A percentile compares a stretch with the other conserved stretches of the same genome.
Evolutionary conservation across 225 moss, liverwort and hornwort genomes (phyloP).

Genomic region (Neckera pumila): DNA sequence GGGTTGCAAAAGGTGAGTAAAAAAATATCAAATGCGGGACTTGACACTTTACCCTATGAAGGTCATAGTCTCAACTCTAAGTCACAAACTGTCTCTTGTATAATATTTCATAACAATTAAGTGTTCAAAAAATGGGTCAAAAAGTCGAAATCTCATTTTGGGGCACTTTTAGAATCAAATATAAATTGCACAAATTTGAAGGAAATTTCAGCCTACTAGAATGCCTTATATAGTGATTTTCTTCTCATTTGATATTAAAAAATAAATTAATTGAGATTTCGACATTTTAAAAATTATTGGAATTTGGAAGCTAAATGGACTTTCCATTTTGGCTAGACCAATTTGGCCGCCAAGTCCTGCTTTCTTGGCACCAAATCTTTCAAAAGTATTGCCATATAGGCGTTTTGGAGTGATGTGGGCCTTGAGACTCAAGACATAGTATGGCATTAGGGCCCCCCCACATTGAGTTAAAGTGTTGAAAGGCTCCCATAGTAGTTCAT

Average conservation of each 20-base stretch:
- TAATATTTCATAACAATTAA: no score
- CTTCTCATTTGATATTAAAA: background rate
- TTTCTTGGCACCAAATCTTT: background rate
- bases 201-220: background rate
- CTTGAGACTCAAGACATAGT: background rate
- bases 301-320: fast-evolving
- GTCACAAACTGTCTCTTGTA: background rate
- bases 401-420: fast-evolving
- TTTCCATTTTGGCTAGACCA: background rate
- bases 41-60: no score
- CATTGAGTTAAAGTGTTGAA: background rate
- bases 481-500: fast-evolving
- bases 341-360: fast-evolving
- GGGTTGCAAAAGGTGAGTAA: background rate
- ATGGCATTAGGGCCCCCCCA: background rate
- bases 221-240: background rate
- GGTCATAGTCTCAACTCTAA: background rate
- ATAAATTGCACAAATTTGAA: fast-evolving
- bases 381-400: background rate
- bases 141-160: no score
- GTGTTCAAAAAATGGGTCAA: no score
- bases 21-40: background rate
- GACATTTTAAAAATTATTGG: fast-evolving
- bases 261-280: no score
- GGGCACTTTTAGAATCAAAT: background rate